Conservation (phyloP, 352 stramenopile species). For the Globisporangium carolinianum region DNA sequence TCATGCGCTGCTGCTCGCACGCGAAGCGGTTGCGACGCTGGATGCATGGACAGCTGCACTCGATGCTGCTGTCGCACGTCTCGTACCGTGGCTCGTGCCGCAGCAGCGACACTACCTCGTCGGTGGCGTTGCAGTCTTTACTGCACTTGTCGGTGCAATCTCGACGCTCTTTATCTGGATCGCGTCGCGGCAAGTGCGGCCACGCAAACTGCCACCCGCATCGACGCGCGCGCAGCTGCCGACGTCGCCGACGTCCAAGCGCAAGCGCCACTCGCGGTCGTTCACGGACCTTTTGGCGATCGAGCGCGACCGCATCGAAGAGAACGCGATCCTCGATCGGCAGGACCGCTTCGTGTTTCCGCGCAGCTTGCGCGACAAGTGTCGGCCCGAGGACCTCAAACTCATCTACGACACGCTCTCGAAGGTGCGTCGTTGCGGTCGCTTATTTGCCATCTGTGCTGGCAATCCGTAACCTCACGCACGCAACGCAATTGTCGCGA, state of each 20-base stretch:
- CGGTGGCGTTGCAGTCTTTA: slow-evolving; percentile 33
- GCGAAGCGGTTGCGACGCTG: slow-evolving; percentile 6
- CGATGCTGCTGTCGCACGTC: slow-evolving; percentile 7
- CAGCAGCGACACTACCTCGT: slow-evolving; percentile 40
- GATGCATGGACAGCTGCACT: slow-evolving; percentile 3
- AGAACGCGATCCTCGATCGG: slow-evolving; percentile 51
- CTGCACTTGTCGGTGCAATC: slow-evolving; percentile 34
- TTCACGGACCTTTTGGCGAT: slow-evolving; percentile 62
- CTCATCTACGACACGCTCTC: slow-evolving; percentile 74
- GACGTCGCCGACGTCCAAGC: slow-evolving; percentile 67
- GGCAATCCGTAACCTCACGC: too few relatives aligned
- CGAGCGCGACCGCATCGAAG: slow-evolving; percentile 51
- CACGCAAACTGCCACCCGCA: slow-evolving; percentile 32
- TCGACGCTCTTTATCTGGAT: slow-evolving; percentile 74
- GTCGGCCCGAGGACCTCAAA: slow-evolving; percentile 65
- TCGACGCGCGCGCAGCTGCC: slow-evolving; percentile 24
- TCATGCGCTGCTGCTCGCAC: not conserved
- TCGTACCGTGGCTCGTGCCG: slow-evolving; percentile 11
- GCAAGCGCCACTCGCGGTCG: slow-evolving; percentile 63
- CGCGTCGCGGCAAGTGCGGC: slow-evolving; percentile 67
- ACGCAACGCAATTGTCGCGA: not conserved
- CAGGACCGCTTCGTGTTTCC: slow-evolving; percentile 68
- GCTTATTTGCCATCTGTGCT: too few relatives aligned
- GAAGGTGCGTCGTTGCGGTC: slow-evolving; percentile 23
- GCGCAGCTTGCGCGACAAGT: slow-evolving; percentile 47